A percentile compares a stretch with the other conserved stretches of the same genome.
Conservation (phyloP, 306 rosid species). For the Cucurbita argyrosperma region DNA sequence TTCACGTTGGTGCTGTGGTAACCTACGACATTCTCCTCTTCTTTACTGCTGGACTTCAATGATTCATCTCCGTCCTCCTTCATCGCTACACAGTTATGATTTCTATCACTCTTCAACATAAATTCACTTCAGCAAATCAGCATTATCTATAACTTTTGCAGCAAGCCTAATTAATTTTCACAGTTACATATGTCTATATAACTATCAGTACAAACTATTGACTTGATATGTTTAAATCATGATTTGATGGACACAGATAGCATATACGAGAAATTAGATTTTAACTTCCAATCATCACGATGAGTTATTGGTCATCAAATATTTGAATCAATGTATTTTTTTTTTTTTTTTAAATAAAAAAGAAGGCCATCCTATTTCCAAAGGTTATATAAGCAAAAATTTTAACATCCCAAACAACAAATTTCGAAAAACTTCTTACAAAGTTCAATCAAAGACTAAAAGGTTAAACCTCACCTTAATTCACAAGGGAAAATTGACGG, state of each 20-base stretch:
- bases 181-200: too few relatives aligned
- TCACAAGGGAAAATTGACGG: not conserved
- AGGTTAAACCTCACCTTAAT: not conserved
- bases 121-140: too few relatives aligned
- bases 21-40: conserved; percentile 20
- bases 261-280: too few relatives aligned
- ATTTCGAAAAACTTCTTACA: not conserved
- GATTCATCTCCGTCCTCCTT: not conserved
- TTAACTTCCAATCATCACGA: too few relatives aligned
- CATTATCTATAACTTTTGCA: too few relatives aligned
- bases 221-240: too few relatives aligned
- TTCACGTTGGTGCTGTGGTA: conserved; percentile 37
- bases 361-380: not conserved
- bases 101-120: not conserved
- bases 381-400: not conserved
- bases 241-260: too few relatives aligned
- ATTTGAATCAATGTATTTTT: too few relatives aligned
- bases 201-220: too few relatives aligned
- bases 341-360: too few relatives aligned
- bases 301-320: too few relatives aligned
- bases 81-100: not conserved
- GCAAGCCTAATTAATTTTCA: too few relatives aligned
- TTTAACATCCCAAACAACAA: not conserved
- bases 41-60: conserved; percentile 1
- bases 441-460: not conserved